Conservation (phyloP, 2,329 filamentous ascomycete genomes). For the Penicillium sp. region DNA sequence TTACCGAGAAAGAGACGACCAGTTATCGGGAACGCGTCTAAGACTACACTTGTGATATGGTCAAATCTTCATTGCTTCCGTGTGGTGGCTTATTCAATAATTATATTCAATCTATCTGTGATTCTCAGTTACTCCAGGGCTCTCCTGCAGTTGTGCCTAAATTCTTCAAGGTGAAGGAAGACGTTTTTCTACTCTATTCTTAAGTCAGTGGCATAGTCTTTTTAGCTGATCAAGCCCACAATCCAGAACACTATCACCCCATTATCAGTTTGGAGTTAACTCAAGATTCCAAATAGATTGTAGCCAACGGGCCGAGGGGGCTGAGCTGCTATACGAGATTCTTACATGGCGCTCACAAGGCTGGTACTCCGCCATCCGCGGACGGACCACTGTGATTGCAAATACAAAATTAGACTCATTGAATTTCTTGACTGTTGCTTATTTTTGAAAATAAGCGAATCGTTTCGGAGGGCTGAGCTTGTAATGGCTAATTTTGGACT, state of each 20-base stretch:
- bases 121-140: too few relatives aligned
- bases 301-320: neutral
- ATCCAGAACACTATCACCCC: too few relatives aligned
- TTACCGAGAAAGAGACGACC: constrained; percentile 1
- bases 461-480: neutral
- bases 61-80: too few relatives aligned
- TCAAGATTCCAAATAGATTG: neutral
- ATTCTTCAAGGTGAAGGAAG: too few relatives aligned
- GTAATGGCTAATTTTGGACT: neutral
- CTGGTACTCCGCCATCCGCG: neutral
- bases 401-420: neutral
- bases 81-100: too few relatives aligned
- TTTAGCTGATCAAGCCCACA: too few relatives aligned
- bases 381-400: neutral
- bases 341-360: neutral
- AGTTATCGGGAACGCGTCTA: neutral
- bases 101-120: too few relatives aligned
- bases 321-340: neutral
- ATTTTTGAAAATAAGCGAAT: neutral
- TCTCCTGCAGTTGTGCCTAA: too few relatives aligned
- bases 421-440: neutral
- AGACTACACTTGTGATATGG: neutral
- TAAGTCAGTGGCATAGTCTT: too few relatives aligned
- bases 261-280: too few relatives aligned
- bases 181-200: too few relatives aligned